Conservation (phyloP, 73 alveolate genomes). For the Stentor coeruleus region DNA sequence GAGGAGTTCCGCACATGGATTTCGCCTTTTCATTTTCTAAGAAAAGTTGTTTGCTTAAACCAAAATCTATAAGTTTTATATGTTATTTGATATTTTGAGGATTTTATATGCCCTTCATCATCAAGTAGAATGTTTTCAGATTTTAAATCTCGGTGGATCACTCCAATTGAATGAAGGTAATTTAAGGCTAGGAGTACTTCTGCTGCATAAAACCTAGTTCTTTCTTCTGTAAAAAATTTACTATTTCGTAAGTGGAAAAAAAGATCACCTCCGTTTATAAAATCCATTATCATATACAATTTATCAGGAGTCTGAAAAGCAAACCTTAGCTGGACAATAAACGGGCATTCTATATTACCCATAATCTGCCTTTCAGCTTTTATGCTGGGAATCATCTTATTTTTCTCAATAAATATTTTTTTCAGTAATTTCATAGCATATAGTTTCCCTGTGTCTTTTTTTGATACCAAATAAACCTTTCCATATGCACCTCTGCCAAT, state of each 20-base stretch:
- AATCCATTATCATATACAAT: constrained; percentile 82
- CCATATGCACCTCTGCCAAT: constrained; percentile 73
- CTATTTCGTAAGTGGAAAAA: constrained; percentile 74
- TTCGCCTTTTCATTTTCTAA: constrained; percentile 55
- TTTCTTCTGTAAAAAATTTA: constrained; percentile 71
- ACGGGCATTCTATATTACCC: constrained; percentile 74
- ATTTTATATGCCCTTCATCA: constrained; percentile 33
- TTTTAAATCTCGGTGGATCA: constrained; percentile 88
- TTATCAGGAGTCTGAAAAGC: constrained; percentile 82
- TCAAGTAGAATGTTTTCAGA: constrained; percentile 92
- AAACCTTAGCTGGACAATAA: constrained; percentile 70
- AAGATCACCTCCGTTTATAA: constrained; percentile 91
- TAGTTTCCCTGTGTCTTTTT: constrained; percentile 39
- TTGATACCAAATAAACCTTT: constrained; percentile 54
- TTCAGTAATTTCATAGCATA: constrained; percentile 67
- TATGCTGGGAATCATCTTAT: constrained; percentile 35
- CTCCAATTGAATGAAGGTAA: constrained; percentile 72
- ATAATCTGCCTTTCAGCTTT: constrained; percentile 44
- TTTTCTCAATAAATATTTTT: constrained; percentile 32
- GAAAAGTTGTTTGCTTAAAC: constrained; percentile 78
- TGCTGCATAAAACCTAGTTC: constrained; percentile 75
- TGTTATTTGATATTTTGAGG: no score
- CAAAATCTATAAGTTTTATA: constrained; percentile 79
- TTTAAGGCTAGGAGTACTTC: constrained; percentile 85
- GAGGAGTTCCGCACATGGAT: constrained; percentile 95